phyloP scores from a whole-genome alignment of 2,329 filamentous ascomycete species.

The Emergomyces orientalis region DNA sequence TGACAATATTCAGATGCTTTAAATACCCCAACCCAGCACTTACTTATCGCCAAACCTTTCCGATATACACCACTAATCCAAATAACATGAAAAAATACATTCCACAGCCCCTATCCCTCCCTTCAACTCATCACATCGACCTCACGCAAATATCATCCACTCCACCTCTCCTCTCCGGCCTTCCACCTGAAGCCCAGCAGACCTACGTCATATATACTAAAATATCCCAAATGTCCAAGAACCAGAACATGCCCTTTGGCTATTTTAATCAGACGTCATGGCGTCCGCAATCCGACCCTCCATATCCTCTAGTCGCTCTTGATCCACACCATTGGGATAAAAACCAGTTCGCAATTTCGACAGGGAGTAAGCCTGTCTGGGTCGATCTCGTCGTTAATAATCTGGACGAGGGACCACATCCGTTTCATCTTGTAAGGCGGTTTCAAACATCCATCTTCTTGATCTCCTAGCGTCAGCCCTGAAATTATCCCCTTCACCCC shows the following conservation, averaged over 20 bases:
- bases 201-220: conserved; percentile 41
- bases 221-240: conserved; percentile 36
- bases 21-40: conserved; percentile 39
- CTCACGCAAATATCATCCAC: conserved; percentile 22
- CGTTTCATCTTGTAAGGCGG: conserved; percentile 39
- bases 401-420: conserved; percentile 42
- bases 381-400: conserved; percentile 44
- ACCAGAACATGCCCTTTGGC: conserved; percentile 37
- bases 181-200: conserved; percentile 28
- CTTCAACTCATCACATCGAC: conserved; percentile 17
- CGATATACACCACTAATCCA: conserved; percentile 15
- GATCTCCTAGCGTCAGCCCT: neutral
- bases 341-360: conserved; percentile 33
- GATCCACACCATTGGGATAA: conserved; percentile 33
- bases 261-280: conserved; percentile 43
- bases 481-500: neutral
- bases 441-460: neutral
- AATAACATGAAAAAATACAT: conserved; percentile 6
- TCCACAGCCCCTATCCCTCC: neutral
- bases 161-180: conserved; percentile 20
- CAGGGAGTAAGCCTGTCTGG: conserved; percentile 29
- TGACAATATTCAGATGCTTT: conserved; percentile 29
- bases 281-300: conserved; percentile 31
- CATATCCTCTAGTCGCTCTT: conserved; percentile 27
- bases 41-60: conserved; percentile 31